A percentile compares a stretch with the other conserved stretches of the same genome.
phyloP scores from a whole-genome alignment of 73 alveolate species.

The Effrenium voratum region DNA sequence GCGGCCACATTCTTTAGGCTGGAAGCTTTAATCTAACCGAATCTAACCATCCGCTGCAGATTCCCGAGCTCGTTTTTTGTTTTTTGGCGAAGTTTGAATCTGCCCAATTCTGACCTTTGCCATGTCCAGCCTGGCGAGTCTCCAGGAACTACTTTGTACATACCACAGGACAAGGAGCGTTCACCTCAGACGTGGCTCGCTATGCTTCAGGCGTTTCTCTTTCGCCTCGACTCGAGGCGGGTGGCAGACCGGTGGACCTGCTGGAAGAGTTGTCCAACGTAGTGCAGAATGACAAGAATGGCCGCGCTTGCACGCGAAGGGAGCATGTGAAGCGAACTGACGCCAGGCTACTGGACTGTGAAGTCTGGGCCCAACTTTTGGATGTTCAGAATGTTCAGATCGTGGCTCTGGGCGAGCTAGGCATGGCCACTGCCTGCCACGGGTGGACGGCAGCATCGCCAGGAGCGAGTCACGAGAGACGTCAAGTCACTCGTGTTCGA shows the following conservation, averaged over 20 bases:
- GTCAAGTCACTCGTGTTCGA: too few relatives aligned
- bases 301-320: background rate
- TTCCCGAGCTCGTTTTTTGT: background rate
- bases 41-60: background rate
- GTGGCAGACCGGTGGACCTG: conserved; percentile 60
- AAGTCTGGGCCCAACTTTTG: background rate
- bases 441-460: conserved; percentile 87
- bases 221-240: background rate
- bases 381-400: background rate
- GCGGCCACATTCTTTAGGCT: conserved; percentile 79
- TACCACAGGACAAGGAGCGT: conserved; percentile 75
- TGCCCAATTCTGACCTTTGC: background rate
- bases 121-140: background rate
- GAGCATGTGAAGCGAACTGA: background rate
- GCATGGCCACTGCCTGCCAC: conserved; percentile 88
- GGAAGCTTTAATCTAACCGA: too few relatives aligned
- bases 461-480: too few relatives aligned
- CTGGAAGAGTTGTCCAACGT: conserved; percentile 58
- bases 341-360: conserved; percentile 71
- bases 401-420: background rate
- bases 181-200: background rate
- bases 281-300: conserved; percentile 70
- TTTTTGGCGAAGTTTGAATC: background rate
- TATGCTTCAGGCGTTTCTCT: background rate
- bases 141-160: conserved; percentile 82